Evolutionary conservation across 2,329 filamentous ascomycete species (phyloP), one percentile per base, ranked within the genome.

Genomic region (Cadophora sp.): DNA sequence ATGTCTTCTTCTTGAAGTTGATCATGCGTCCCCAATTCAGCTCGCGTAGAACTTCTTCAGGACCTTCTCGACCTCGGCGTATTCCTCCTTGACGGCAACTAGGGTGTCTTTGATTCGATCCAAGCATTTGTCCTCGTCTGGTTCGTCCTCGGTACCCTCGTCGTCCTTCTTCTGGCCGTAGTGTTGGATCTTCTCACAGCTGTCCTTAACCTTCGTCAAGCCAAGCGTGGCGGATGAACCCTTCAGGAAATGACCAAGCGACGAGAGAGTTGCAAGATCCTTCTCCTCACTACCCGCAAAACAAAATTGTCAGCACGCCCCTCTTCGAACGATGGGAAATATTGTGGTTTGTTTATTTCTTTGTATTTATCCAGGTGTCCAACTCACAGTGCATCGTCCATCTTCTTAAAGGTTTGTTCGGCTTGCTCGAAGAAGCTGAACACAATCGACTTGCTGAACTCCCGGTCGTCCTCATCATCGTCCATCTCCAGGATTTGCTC

Each of bases 401-500:
- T 97, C 74, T 94, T 88, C 20, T 81, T 81, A 79, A 98, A 97
- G 0, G 95, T 98, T 73, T 87, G 85, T 73, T 94, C 87, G 45
- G 94, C 95, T 81, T 99, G 96, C 20, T 93, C 89, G 73, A 98
- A 97, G 83, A 97, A 99, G 69, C 93, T 93, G 77, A 89, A 91
- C 59, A 98, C 94, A 72, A 99, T 94, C 68, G 91, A 90, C 74
- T 85, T 87, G 81, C 92, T 96, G 84, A 98, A 98, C 59, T 97
- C 93, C 74, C 89, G 86, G 71, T 95, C 91, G 13, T 89, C 87
- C 72, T 92, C 91, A 71, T 92, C 91, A 71, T 98, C 96, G 79
- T 99, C 96, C 95, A 99, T 97, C 80, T 98, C 96, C 70, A 98
- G 87, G 78, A 99, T 98, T 83, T 98, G 96, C 75, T 90, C 89